Base-by-base conservation (phyloP, 2,329 filamentous ascomycete species). In the Pseudogymnoascus sp. region DNA sequence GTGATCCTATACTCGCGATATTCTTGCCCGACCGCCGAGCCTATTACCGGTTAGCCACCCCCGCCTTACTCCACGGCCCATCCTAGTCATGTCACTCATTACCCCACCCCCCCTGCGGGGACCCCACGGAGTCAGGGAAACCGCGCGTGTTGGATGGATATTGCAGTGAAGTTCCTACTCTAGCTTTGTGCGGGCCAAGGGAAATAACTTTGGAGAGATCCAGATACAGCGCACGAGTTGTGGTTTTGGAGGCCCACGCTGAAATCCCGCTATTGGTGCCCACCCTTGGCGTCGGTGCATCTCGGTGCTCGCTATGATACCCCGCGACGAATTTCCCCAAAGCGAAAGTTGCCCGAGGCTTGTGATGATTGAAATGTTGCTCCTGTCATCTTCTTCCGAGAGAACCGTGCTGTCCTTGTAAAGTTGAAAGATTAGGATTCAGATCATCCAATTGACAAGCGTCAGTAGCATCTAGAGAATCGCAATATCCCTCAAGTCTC, bases 251-350 rank as follows among this genome's bases (percentile, higher is more conserved):
- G 47, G 16, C 47, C 47, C 47, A 7, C 47, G 8, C 21, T 10
- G 23, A 29, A 51, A 54, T 31, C 14, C 47, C 23, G 8, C 47
- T 57, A 34, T 57, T 8, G 47, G 26, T 57, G 26, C 26, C 47
- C 26, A 26, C 12, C n/a, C 26, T 57, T 57, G n/a, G 47, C 47
- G 47, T 57, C 47, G 47, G 47, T 57, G 47, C 47, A 57, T 57
- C 47, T 57, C 47, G 47, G 47, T 57, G 47, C 10, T 57, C 47
- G 47, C 8, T 31, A 31, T 57, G 26, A 57, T 18, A 57, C 47
- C 47, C 47, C 47, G 47, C 47, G 47, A 57, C n/a, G 26, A 57
- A 57, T 18, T 34, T 57, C 11, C 45, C 11, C 45, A 29, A 4
- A n/a, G 14, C 42, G 18, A 47, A 29, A 31, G 45, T 54, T 12